Percentiles rank a stretch among this genome's conserved stretches.
These are phyloP conservation scores for Tulasnella sp. DNA, from an alignment of 768 basidiomycete species.

Conservation along the genomic window DNA sequence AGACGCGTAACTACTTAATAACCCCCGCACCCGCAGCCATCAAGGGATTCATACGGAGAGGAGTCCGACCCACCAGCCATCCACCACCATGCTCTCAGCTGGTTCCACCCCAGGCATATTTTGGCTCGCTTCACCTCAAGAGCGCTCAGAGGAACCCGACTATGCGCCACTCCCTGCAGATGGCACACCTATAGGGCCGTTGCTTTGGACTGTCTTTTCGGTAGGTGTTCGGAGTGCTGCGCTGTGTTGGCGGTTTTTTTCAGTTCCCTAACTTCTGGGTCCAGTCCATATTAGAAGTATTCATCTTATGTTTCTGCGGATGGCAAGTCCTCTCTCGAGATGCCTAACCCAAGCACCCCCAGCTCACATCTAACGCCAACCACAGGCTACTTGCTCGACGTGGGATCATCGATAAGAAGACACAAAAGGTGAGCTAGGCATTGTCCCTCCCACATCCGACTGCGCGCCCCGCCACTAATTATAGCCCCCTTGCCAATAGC, in stretches of 20 bases:
- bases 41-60: neutral
- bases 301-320: conserved; percentile 75
- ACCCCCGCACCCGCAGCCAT: neutral
- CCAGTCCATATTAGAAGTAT: conserved; percentile 84
- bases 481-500: conserved; percentile 35
- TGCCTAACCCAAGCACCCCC: neutral
- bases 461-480: neutral
- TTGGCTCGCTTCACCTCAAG: neutral
- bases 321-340: conserved; percentile 29
- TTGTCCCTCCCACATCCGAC: neutral
- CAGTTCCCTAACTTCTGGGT: neutral
- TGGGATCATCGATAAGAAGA: conserved; percentile 80
- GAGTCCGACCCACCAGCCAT: neutral
- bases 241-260: conserved; percentile 13
- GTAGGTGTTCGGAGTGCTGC: conserved; percentile 33
- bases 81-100: neutral
- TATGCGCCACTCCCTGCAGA: neutral
- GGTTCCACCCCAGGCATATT: neutral
- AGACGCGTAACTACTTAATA: neutral
- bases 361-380: neutral
- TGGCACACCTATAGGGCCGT: conserved; percentile 35
- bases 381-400: conserved; percentile 56
- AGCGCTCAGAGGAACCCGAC: neutral
- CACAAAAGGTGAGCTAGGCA: conserved; percentile 66
- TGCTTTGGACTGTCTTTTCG: conserved; percentile 52